Evolutionary conservation across 495 filamentous ascomycete genomes (phyloP).

Genomic region (Aspergillus leporis): DNA sequence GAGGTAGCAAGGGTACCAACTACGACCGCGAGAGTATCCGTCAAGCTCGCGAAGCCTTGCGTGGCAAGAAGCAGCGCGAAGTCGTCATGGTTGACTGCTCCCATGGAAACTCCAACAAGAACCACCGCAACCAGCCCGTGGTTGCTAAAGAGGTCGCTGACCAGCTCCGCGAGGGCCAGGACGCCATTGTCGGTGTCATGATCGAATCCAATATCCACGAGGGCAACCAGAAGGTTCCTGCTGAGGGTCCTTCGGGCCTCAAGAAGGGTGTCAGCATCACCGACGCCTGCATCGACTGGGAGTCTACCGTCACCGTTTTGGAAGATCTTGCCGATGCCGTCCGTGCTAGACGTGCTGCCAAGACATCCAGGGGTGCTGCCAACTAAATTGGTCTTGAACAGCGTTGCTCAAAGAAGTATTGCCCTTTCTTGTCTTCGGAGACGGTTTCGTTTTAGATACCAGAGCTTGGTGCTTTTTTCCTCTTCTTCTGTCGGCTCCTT

Average conservation of each 20-base stretch:
- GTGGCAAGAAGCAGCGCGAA: slow-evolving; percentile 82
- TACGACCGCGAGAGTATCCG: slow-evolving; percentile 84
- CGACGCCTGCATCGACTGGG: slow-evolving; percentile 97
- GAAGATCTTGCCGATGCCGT: slow-evolving; percentile 86
- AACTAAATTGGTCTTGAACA: slow-evolving; percentile 5
- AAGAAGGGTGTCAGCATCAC: slow-evolving; percentile 96
- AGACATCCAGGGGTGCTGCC: slow-evolving; percentile 20
- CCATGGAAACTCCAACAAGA: slow-evolving; percentile 72
- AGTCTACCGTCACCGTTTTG: slow-evolving; percentile 80
- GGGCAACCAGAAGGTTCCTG: slow-evolving; percentile 90
- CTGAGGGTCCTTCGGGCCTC: slow-evolving; percentile 74
- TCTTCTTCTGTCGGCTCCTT: slow-evolving; percentile 12
- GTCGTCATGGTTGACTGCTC: slow-evolving; percentile 98
- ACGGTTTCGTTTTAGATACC: slow-evolving; percentile 26
- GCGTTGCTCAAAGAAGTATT: background rate
- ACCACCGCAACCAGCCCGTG: slow-evolving; percentile 83
- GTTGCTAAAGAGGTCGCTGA: slow-evolving; percentile 81
- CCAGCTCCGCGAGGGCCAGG: slow-evolving; percentile 85
- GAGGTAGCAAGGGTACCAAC: slow-evolving; percentile 92
- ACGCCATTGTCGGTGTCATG: slow-evolving; percentile 92
- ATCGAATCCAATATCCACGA: slow-evolving; percentile 98
- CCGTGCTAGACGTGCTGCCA: slow-evolving; percentile 61
- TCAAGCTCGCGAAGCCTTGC: slow-evolving; percentile 73
- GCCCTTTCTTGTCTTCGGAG: slow-evolving; percentile 14
- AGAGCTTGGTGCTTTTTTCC: slow-evolving; percentile 20